These are phyloP conservation scores for Aspergillus novoparasiticus DNA, from an alignment of 2,329 filamentous ascomycete genomes.

Conservation along the genomic window DNA sequence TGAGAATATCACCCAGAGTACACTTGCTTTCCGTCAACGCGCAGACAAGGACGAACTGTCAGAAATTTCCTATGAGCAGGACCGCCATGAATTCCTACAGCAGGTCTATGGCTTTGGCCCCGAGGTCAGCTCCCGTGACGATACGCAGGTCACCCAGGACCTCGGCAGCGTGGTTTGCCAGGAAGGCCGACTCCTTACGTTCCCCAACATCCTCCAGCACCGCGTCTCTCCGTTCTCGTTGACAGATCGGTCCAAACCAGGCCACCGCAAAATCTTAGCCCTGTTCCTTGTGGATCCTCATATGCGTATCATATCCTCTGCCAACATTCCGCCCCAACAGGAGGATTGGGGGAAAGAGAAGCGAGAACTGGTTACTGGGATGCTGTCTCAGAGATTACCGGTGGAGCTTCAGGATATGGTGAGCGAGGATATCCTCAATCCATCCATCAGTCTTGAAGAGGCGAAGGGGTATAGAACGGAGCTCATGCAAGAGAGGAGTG, in stretches of 20 bases:
- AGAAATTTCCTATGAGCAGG: conserved; percentile 1
- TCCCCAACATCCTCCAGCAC: conserved; percentile 48
- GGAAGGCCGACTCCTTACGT: conserved; percentile 12
- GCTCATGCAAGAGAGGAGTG: conserved; percentile 44
- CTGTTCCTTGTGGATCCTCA: conserved; percentile 63
- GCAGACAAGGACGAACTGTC: conserved; percentile 7
- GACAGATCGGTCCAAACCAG: conserved; percentile 52
- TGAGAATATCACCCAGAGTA: conserved; percentile 61
- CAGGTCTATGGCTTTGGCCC: conserved; percentile 9
- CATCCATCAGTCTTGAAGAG: conserved; percentile 38
- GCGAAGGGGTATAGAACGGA: conserved; percentile 40
- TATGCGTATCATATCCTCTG: conserved; percentile 53
- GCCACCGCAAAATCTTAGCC: conserved; percentile 59
- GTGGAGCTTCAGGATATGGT: conserved; percentile 33
- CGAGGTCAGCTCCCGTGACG: conserved; percentile 4
- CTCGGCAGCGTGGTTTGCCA: conserved; percentile 12
- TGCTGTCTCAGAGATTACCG: conserved; percentile 20
- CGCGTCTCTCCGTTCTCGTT: conserved; percentile 54
- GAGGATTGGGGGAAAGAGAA: conserved; percentile 47
- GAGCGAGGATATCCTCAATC: conserved; percentile 21
- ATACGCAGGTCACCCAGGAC: conserved; percentile 19
- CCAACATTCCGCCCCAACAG: conserved; percentile 56
- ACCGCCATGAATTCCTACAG: conserved; percentile 1
- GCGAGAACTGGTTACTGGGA: conserved; percentile 8
- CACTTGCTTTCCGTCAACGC: conserved; percentile 54